phyloP scores from a whole-genome alignment of 1,284 basidiomycete genomes.

The Pseudozyma thailandica region DNA sequence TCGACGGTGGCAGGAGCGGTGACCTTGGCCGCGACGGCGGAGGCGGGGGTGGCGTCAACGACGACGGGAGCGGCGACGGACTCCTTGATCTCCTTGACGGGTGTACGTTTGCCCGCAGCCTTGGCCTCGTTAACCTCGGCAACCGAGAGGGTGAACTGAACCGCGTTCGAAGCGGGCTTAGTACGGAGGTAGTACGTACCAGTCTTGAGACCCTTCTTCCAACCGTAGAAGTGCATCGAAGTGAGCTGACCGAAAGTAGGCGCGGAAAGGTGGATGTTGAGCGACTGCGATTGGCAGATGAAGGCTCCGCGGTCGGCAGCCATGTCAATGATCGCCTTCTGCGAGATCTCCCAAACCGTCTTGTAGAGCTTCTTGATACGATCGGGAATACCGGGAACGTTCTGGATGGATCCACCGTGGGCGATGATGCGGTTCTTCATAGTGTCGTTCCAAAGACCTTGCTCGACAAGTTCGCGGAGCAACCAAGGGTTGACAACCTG shows the following conservation, averaged over 20 bases:
- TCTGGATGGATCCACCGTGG: constrained; percentile 89
- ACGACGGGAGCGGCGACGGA: constrained; percentile 5
- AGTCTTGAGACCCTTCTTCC: constrained; percentile 99
- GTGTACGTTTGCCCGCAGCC: constrained; percentile 69
- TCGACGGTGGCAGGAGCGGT: too few species aligned
- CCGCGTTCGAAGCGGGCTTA: constrained; percentile 90
- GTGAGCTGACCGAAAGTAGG: constrained; percentile 89
- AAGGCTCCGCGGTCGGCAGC: constrained; percentile 98
- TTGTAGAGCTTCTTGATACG: constrained; percentile 86
- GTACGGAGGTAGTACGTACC: constrained; percentile 87
- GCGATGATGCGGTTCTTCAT: constrained; percentile 99
- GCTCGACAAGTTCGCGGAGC: constrained; percentile 93
- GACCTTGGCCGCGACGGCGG: constrained; percentile 5
- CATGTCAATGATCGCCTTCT: constrained; percentile 97
- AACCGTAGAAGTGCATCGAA: constrained; percentile 99
- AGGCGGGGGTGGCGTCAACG: constrained; percentile 6
- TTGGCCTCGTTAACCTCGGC: constrained; percentile 79
- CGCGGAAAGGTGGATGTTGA: constrained; percentile 92
- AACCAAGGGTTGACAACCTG: constrained; percentile 99
- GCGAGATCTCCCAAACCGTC: constrained; percentile 99
- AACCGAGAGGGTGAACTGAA: constrained; percentile 94
- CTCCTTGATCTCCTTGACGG: constrained; percentile 23
- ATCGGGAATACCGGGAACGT: constrained; percentile 67
- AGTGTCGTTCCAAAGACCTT: constrained; percentile 93
- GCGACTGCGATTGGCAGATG: constrained; percentile 84